Evolutionary conservation across 495 filamentous ascomycete genomes (phyloP).

Genomic region (Lasiosphaeria miniovina): DNA sequence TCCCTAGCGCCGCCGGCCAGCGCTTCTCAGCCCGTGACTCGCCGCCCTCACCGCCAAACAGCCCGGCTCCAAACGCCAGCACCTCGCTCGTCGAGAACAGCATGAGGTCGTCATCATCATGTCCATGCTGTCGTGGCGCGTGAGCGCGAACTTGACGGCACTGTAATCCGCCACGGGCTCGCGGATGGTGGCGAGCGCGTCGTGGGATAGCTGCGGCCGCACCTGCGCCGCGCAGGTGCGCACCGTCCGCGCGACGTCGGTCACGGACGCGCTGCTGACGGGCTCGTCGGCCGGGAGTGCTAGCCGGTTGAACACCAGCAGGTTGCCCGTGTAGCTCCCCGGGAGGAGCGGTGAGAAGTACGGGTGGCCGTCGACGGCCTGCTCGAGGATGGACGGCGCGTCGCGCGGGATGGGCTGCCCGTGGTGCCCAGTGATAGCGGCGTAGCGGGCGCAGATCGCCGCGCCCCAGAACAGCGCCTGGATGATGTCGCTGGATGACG

Average conservation of each 20-base stretch:
- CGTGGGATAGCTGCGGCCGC: not conserved
- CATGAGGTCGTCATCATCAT: not conserved
- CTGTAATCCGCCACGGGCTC: not conserved
- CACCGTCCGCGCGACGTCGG: not conserved
- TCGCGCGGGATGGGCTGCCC: not conserved
- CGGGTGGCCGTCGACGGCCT: not conserved
- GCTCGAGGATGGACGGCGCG: not conserved
- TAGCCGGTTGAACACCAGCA: not conserved
- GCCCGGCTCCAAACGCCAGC: not conserved
- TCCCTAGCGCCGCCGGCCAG: not conserved
- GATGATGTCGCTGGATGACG: not conserved
- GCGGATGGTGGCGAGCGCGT: not conserved
- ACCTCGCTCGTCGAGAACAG: not conserved
- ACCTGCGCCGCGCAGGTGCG: not conserved
- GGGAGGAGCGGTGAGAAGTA: conserved; percentile 1
- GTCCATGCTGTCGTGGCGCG: not conserved
- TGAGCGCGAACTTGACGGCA: not conserved
- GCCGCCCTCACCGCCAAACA: not conserved
- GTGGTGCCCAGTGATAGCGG: not conserved
- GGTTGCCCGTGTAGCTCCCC: conserved; percentile 2
- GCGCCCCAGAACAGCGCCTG: conserved; percentile 2
- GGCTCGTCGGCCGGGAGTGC: not conserved
- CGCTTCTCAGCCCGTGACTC: not conserved
- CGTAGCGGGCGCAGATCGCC: not conserved
- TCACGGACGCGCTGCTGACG: not conserved